Conservation (phyloP, 2,329 filamentous ascomycete genomes). For the Didymella keratinophila region DNA sequence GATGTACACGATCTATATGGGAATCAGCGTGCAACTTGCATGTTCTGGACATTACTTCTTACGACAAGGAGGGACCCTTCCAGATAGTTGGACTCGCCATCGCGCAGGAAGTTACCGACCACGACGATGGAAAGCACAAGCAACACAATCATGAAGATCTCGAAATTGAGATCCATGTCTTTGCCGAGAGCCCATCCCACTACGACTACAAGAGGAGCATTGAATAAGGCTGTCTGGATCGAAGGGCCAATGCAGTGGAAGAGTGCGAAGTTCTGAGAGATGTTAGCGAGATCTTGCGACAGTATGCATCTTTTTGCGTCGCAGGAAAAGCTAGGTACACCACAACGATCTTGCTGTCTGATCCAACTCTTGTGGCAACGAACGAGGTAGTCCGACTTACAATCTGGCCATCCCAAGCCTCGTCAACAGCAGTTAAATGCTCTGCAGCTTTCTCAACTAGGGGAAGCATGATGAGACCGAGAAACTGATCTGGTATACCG, state of each 20-base stretch:
- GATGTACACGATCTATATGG: slow-evolving; percentile 63
- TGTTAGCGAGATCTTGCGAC: slow-evolving; percentile 1
- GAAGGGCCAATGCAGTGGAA: slow-evolving; percentile 87
- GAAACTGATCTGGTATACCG: slow-evolving; percentile 61
- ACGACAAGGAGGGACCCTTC: slow-evolving; percentile 80
- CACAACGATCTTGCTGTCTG: neutral
- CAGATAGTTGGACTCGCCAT: slow-evolving; percentile 89
- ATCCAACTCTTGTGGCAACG: neutral
- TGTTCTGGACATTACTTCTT: slow-evolving; percentile 20
- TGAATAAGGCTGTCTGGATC: slow-evolving; percentile 88
- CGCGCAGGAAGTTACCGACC: slow-evolving; percentile 84
- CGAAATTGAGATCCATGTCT: slow-evolving; percentile 82
- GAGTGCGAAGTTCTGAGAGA: slow-evolving; percentile 72
- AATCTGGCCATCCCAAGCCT: slow-evolving; percentile 83
- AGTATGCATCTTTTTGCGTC: neutral
- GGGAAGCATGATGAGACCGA: slow-evolving; percentile 78
- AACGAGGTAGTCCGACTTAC: slow-evolving; percentile 18
- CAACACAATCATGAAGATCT: slow-evolving; percentile 84
- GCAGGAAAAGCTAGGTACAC: neutral
- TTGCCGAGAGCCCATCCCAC: slow-evolving; percentile 79
- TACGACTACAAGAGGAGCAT: slow-evolving; percentile 82
- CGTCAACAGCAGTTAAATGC: slow-evolving; percentile 82
- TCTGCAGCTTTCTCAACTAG: slow-evolving; percentile 88
- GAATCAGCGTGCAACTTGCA: neutral
- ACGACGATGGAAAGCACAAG: slow-evolving; percentile 85